A percentile compares a stretch with the other conserved stretches of the same genome.
phyloP scores from a whole-genome alignment of 164 flowering plant genomes.

The Nymphaea thermarum region DNA sequence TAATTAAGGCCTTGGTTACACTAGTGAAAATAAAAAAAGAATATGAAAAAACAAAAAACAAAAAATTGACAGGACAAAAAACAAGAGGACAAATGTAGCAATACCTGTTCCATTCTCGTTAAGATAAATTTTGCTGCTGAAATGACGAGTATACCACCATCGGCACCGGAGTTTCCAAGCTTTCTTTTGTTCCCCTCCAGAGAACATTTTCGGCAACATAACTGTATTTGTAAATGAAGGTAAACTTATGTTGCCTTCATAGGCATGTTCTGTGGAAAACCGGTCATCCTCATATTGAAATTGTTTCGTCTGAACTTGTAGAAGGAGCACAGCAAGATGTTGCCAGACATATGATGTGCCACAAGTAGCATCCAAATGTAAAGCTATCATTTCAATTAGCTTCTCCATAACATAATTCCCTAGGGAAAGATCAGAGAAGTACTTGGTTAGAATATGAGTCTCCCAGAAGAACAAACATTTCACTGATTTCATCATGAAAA shows the following conservation, averaged over 20 bases:
- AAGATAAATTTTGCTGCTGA: conserved; percentile 21
- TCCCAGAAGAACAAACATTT: too few species aligned
- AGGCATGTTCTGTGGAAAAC: conserved; percentile 26
- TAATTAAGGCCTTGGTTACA: too few species aligned
- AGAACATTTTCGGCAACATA: conserved; percentile 25
- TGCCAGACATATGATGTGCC: conserved; percentile 39
- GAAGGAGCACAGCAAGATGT: conserved; percentile 55
- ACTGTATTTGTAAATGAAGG: conserved; percentile 3
- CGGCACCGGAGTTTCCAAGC: conserved; percentile 53
- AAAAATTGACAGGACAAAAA: background rate
- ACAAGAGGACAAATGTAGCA: background rate
- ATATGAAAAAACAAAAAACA: background rate
- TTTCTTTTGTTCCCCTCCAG: conserved; percentile 21
- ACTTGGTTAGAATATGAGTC: too few species aligned
- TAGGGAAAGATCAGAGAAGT: conserved; percentile 8
- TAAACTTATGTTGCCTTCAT: conserved; percentile 12
- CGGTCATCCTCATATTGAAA: conserved; percentile 36
- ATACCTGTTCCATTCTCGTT: conserved; percentile 52
- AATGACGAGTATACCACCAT: conserved; percentile 77
- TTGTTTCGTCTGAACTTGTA: conserved; percentile 15
- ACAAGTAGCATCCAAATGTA: conserved; percentile 64
- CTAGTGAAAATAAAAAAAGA: too few species aligned
- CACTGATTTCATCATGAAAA: too few species aligned
- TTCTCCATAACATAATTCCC: conserved; percentile 39
- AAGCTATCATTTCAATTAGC: conserved; percentile 62